Percentiles rank a stretch among this genome's conserved stretches.
phyloP scores from a whole-genome alignment of 2,329 filamentous ascomycete species.

The Sporothrix humicola region DNA sequence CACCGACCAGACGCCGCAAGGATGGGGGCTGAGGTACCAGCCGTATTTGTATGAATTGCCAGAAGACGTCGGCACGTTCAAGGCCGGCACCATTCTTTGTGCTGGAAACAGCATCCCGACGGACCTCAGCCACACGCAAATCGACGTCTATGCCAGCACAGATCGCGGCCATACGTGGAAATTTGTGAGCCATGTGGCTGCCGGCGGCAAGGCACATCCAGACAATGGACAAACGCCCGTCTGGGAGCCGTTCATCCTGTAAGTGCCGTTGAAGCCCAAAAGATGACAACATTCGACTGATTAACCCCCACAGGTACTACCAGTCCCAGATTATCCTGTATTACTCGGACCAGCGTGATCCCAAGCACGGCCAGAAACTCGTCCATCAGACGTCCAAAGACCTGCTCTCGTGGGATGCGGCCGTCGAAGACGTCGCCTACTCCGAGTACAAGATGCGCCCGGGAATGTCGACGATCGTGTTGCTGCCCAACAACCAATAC shows the following conservation, averaged over 20 bases:
- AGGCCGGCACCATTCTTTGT: slow-evolving; percentile 66
- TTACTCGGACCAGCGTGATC: slow-evolving; percentile 74
- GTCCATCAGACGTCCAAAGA: slow-evolving; percentile 67
- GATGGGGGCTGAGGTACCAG: slow-evolving; percentile 71
- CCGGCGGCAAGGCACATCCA: slow-evolving; percentile 65
- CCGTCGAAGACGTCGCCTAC: slow-evolving; percentile 66
- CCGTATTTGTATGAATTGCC: slow-evolving; percentile 71
- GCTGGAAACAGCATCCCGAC: slow-evolving; percentile 63
- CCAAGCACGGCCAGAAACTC: slow-evolving; percentile 70
- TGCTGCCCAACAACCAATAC: slow-evolving; percentile 64
- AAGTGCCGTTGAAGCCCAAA: not conserved
- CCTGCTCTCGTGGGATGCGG: slow-evolving; percentile 63
- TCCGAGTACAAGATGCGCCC: slow-evolving; percentile 67
- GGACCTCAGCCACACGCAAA: slow-evolving; percentile 66
- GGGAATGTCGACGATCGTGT: slow-evolving; percentile 69
- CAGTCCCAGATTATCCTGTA: slow-evolving; percentile 66
- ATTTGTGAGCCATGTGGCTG: slow-evolving; percentile 69
- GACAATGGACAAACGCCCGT: slow-evolving; percentile 71
- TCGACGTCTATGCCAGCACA: slow-evolving; percentile 70
- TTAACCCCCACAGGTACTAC: slow-evolving; percentile 47
- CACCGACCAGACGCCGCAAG: slow-evolving; percentile 63
- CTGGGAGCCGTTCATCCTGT: slow-evolving; percentile 73
- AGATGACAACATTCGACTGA: not conserved
- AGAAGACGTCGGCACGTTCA: slow-evolving; percentile 60
- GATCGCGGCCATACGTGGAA: slow-evolving; percentile 68